Percentiles rank a stretch among this genome's conserved stretches.
phyloP scores from a whole-genome alignment of 2,329 filamentous ascomycete species.

The Neurospora sp. region DNA sequence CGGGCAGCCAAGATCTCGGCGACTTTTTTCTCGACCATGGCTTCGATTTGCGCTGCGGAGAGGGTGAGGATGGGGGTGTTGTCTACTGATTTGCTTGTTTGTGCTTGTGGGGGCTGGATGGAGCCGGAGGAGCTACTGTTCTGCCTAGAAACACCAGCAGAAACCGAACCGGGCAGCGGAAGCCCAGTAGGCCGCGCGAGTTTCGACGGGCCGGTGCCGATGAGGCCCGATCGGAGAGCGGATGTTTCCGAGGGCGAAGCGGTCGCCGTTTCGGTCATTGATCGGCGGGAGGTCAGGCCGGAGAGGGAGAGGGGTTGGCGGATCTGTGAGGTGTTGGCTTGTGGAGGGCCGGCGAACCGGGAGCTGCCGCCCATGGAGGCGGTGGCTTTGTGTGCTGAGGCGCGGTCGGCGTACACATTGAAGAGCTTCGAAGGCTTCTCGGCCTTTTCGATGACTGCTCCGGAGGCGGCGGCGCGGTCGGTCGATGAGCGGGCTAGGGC shows the following conservation, averaged over 20 bases:
- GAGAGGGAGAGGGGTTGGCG: conserved; percentile 21
- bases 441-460: conserved; percentile 39
- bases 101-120: background rate
- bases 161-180: conserved; percentile 30
- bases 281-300: background rate
- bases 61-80: conserved; percentile 34
- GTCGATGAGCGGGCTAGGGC: conserved; percentile 30
- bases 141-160: background rate
- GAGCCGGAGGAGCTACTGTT: conserved; percentile 6
- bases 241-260: background rate
- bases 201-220: conserved; percentile 29
- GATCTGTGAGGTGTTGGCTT: conserved; percentile 25
- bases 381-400: conserved; percentile 29
- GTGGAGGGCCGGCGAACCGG: conserved; percentile 12
- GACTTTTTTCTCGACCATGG: conserved; percentile 85
- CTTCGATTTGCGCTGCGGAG: conserved; percentile 70
- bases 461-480: conserved; percentile 35
- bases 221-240: conserved; percentile 6
- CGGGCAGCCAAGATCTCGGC: conserved; percentile 79
- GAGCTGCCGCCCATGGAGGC: conserved; percentile 20
- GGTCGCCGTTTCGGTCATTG: background rate
- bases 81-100: conserved; percentile 1
- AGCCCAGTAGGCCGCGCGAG: conserved; percentile 24
- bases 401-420: conserved; percentile 72
- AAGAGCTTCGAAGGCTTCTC: conserved; percentile 75